Evolutionary conservation across 140 eudicot genomes (phyloP).

Genomic region (Anethum foeniculum): DNA sequence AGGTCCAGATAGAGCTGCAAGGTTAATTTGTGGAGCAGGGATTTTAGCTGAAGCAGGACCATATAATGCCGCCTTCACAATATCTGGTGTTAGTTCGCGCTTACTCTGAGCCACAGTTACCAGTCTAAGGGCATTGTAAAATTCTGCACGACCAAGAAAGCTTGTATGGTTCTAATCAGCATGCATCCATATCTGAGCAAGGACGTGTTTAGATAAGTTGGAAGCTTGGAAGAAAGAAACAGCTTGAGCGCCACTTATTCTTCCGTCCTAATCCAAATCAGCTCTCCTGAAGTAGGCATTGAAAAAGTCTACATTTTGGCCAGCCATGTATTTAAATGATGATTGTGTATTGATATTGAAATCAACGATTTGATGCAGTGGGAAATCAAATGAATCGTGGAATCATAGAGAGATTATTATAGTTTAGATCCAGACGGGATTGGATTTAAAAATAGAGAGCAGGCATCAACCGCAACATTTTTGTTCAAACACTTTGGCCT

Average conservation of each 20-base stretch:
- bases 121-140: slow-evolving; percentile 86
- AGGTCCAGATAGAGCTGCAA: slow-evolving; percentile 44
- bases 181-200: slow-evolving; percentile 96
- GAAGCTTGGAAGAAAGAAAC: slow-evolving; percentile 77
- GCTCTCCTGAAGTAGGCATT: slow-evolving; percentile 73
- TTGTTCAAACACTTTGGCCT: background rate
- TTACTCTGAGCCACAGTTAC: slow-evolving; percentile 95
- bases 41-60: slow-evolving; percentile 93
- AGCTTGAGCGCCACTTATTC: slow-evolving; percentile 89
- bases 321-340: slow-evolving; percentile 16
- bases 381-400: too few relatives aligned
- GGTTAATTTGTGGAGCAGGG: slow-evolving; percentile 83
- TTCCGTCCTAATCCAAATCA: slow-evolving; percentile 82
- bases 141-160: slow-evolving; percentile 81
- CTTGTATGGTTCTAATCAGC: slow-evolving; percentile 85
- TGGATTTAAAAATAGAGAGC: too few relatives aligned
- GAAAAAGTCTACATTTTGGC: slow-evolving; percentile 48
- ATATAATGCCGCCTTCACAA: slow-evolving; percentile 80
- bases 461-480: too few relatives aligned
- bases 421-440: too few relatives aligned
- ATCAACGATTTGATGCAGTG: too few relatives aligned
- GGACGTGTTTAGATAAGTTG: slow-evolving; percentile 64
- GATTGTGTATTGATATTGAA: slow-evolving; percentile 26
- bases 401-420: too few relatives aligned
- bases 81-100: slow-evolving; percentile 79